Base-by-base conservation (phyloP, 345 rosid genomes). In the Salix brachista region DNA sequence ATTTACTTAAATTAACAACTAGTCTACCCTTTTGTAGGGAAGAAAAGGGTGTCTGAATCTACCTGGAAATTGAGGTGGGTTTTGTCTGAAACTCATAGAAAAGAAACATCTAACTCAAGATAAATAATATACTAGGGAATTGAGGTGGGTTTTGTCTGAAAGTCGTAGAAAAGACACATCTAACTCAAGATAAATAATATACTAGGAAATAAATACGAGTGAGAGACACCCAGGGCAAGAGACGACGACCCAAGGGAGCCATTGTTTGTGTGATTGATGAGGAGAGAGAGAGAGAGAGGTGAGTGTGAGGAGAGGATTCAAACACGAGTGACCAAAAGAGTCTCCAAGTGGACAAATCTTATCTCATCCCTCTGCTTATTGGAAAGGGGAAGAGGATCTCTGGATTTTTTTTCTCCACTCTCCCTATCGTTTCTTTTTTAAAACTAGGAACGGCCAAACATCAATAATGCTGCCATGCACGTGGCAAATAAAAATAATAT, bases 41-140 rank as follows among this genome's bases (percentile, higher is more conserved):
- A 61, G 46, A 79, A 83, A 82, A 78, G 79, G 84, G 82, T 79
- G 89, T 69, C 77, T 81, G 87, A 88, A 86, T 84, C 91, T 83
- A 84, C 84, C 85, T 88, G 88, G 85, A 86, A 80, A 76, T 83
- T 88, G 86, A 81, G 89, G 87, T 76, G 89, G 82, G 78, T 83
- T 86, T 84, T 86, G 89, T 80, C 89, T 80, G 69, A 39, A 78
- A 76, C 80, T 25, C 42, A 0, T n/a, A 30, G 34, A 77, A 76
- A 78, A 72, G 74, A 78, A 81, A 69, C 65, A 28, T 44, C 72
- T 37, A 75, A 73, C 61, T 70, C 2, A n/a, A 48, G 26, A 77
- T 67, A 73, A 72, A 73, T 28, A 70, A 60, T 72, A 48, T 3
- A 67, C 54, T 6, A 65, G 88, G 88, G 83, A 80, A 76, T 83